Conservation (phyloP, 306 rosid genomes). For the Begonia fuchsioides region DNA sequence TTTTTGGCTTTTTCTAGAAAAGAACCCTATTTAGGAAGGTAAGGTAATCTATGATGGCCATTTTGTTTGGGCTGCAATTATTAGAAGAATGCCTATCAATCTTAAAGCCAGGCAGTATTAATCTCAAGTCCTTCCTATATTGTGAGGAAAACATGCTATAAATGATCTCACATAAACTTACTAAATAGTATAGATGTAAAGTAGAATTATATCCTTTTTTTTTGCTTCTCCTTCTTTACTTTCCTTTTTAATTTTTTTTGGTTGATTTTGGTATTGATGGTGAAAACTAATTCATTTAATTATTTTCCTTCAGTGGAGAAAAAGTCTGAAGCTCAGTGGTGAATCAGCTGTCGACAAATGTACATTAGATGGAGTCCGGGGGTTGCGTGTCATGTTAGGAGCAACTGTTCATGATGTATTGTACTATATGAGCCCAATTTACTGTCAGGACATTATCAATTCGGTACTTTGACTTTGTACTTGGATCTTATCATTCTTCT, state of each 20-base stretch:
- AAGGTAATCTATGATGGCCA: no score
- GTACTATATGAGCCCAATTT: slow-evolving; percentile 99
- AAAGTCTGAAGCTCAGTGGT: slow-evolving; percentile 92
- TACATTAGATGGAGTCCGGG: slow-evolving; percentile 93
- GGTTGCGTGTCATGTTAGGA: slow-evolving; percentile 79
- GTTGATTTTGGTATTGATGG: not conserved
- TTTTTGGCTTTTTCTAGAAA: no score
- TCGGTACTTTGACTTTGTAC: slow-evolving; percentile 38
- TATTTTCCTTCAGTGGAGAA: slow-evolving; percentile 75
- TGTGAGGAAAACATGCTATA: no score
- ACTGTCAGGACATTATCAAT: slow-evolving; percentile 85
- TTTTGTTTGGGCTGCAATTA: no score
- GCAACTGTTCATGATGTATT: slow-evolving; percentile 96
- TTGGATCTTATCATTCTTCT: slow-evolving; percentile 1
- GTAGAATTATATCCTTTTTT: no score
- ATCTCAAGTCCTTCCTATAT: no score
- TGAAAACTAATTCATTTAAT: not conserved
- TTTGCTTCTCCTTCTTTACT: no score
- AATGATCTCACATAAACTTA: no score
- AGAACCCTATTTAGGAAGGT: no score
- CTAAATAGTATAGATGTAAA: no score
- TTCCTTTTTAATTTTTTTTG: not conserved
- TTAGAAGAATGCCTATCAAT: no score
- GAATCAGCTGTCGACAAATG: slow-evolving; percentile 80
- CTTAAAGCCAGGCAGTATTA: no score